A percentile compares a stretch with the other conserved stretches of the same genome.
Evolutionary conservation across 768 basidiomycete genomes (phyloP).

Genomic region (Cystobasidiopsis lactophilus): DNA sequence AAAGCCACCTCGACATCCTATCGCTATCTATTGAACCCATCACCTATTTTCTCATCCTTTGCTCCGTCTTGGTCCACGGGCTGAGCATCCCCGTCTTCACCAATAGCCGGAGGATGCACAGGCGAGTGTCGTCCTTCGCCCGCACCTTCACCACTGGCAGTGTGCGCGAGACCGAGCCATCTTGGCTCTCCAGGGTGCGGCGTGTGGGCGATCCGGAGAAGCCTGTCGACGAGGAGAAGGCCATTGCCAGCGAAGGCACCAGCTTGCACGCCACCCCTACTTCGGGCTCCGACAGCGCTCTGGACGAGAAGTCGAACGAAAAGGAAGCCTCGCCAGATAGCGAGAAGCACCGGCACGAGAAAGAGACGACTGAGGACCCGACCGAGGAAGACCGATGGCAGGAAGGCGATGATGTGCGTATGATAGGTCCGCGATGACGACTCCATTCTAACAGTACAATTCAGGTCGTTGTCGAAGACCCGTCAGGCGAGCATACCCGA

Average conservation of each 20-base stretch:
- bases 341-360: background rate
- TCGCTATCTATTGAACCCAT: slow-evolving; percentile 69
- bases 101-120: slow-evolving; percentile 73
- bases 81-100: slow-evolving; percentile 89
- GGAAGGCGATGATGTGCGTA: slow-evolving; percentile 11
- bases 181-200: slow-evolving; percentile 45
- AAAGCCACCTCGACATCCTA: slow-evolving; percentile 42
- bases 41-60: slow-evolving; percentile 76
- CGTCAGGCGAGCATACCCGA: background rate
- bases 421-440: background rate
- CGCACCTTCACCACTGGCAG: slow-evolving; percentile 20
- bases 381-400: slow-evolving; percentile 14
- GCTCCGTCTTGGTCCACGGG: slow-evolving; percentile 25
- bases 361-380: slow-evolving; percentile 9
- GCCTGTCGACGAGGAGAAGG: slow-evolving; percentile 11
- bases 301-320: background rate
- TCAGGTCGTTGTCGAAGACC: background rate
- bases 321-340: background rate
- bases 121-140: slow-evolving; percentile 54
- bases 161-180: slow-evolving; percentile 31
- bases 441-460: background rate
- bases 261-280: background rate
- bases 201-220: slow-evolving; percentile 27
- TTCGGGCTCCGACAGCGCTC: background rate
- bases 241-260: slow-evolving; percentile 10